These are phyloP conservation scores for Aspergillus hiratsukae DNA, from an alignment of 2,329 filamentous ascomycete genomes.

Conservation along the genomic window DNA sequence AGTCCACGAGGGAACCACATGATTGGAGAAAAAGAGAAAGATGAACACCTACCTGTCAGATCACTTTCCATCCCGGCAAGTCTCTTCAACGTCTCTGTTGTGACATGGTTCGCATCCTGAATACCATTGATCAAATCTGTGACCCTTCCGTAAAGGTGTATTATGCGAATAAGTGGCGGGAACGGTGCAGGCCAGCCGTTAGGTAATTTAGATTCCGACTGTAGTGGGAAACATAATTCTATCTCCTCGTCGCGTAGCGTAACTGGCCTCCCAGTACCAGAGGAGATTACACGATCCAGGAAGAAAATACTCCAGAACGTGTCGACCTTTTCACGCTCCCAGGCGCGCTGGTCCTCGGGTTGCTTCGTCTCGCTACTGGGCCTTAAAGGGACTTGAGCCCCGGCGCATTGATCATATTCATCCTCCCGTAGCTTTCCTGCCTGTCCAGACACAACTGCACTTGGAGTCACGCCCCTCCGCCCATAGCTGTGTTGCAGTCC, in stretches of 20 bases:
- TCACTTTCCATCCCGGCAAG: conserved; percentile 76
- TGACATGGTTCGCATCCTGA: conserved; percentile 67
- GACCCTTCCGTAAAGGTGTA: conserved; percentile 78
- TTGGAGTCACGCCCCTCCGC: conserved; percentile 52
- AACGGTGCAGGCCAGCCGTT: conserved; percentile 74
- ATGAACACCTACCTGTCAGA: conserved; percentile 56
- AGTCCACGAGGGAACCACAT: conserved; percentile 2
- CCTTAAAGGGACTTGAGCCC: conserved; percentile 33
- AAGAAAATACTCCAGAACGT: conserved; percentile 91
- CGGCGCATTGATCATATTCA: conserved; percentile 33
- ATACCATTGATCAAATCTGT: conserved; percentile 83
- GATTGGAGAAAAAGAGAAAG: not conserved
- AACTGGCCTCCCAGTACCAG: conserved; percentile 77
- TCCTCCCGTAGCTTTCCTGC: conserved; percentile 40
- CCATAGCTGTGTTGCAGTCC: conserved; percentile 60
- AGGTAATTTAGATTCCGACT: conserved; percentile 48
- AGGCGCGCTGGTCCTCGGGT: conserved; percentile 55
- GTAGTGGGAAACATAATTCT: conserved; percentile 65
- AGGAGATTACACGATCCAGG: conserved; percentile 80
- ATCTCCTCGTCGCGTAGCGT: conserved; percentile 82
- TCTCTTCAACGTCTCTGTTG: conserved; percentile 65
- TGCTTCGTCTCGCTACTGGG: conserved; percentile 34
- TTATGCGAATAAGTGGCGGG: conserved; percentile 74
- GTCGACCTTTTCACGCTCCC: conserved; percentile 77
- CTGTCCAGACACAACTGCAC: conserved; percentile 47